Conservation (phyloP, 306 rosid species). For the Malus fusca region DNA sequence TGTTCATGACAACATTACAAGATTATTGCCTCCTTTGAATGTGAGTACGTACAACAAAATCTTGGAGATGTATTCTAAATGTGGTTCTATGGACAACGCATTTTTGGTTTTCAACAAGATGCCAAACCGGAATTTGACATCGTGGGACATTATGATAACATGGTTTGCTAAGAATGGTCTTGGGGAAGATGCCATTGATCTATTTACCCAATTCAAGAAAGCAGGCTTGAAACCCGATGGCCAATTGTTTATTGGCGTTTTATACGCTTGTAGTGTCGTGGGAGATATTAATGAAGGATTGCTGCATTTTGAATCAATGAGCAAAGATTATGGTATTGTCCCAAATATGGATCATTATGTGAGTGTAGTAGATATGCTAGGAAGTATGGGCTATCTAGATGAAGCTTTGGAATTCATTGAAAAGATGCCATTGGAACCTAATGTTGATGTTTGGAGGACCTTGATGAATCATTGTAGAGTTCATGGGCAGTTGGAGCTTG, state of each 20-base stretch:
- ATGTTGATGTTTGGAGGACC: no score
- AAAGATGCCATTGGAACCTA: no score
- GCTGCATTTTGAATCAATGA: slow-evolving; percentile 66
- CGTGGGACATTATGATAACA: slow-evolving; percentile 77
- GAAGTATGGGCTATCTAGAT: slow-evolving; percentile 58
- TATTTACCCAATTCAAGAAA: slow-evolving; percentile 55
- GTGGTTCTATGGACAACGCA: slow-evolving; percentile 73
- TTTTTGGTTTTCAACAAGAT: slow-evolving; percentile 40
- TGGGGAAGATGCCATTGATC: slow-evolving; percentile 71
- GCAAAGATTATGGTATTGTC: slow-evolving; percentile 49
- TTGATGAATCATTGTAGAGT: no score
- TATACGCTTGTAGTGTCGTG: slow-evolving; percentile 48
- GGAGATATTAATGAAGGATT: slow-evolving; percentile 64
- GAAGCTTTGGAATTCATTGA: slow-evolving; percentile 33
- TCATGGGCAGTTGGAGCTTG: no score
- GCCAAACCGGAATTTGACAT: slow-evolving; percentile 57
- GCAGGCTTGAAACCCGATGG: slow-evolving; percentile 64
- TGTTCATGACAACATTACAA: slow-evolving; percentile 35
- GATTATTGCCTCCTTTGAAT: slow-evolving; percentile 37
- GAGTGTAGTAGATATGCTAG: slow-evolving; percentile 68
- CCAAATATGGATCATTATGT: slow-evolving; percentile 54
- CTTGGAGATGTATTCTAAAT: slow-evolving; percentile 64
- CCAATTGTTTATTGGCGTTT: slow-evolving; percentile 55
- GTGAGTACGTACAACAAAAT: slow-evolving; percentile 60
- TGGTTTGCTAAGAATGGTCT: slow-evolving; percentile 58